These are phyloP conservation scores for Pseudogymnoascus sp. DNA, from an alignment of 2,329 filamentous ascomycete species.

Conservation along the genomic window DNA sequence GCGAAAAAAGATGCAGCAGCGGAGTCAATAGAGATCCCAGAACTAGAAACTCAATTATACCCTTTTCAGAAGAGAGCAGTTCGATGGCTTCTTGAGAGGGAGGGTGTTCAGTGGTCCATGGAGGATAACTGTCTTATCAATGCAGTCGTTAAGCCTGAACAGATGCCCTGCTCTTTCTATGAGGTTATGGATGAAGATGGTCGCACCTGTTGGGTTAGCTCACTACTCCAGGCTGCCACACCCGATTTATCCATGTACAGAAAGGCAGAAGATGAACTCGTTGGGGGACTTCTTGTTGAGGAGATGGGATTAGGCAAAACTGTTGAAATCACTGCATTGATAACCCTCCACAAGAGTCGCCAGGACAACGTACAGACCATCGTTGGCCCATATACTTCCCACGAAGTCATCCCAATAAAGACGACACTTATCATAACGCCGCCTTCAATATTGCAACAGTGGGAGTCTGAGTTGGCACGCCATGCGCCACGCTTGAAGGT, in stretches of 20 bases:
- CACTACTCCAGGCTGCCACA: conserved; percentile 52
- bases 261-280: conserved; percentile 25
- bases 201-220: conserved; percentile 46
- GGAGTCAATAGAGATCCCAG: conserved; percentile 34
- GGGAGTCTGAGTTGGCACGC: conserved; percentile 49
- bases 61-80: conserved; percentile 66
- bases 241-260: conserved; percentile 39
- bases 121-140: not conserved
- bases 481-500: conserved; percentile 52
- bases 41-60: conserved; percentile 47
- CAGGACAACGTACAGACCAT: conserved; percentile 16
- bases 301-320: conserved; percentile 83
- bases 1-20: conserved; percentile 33
- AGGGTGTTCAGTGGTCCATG: conserved; percentile 46
- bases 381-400: conserved; percentile 34
- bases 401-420: conserved; percentile 33
- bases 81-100: conserved; percentile 60
- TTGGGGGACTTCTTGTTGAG: conserved; percentile 61
- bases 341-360: conserved; percentile 51
- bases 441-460: conserved; percentile 48
- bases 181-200: conserved; percentile 38
- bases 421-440: conserved; percentile 57
- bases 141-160: not conserved
- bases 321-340: conserved; percentile 62
- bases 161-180: conserved; percentile 33